Evolutionary conservation across 345 rosid species (phyloP).

Genomic region (Linum usitatissimum): DNA sequence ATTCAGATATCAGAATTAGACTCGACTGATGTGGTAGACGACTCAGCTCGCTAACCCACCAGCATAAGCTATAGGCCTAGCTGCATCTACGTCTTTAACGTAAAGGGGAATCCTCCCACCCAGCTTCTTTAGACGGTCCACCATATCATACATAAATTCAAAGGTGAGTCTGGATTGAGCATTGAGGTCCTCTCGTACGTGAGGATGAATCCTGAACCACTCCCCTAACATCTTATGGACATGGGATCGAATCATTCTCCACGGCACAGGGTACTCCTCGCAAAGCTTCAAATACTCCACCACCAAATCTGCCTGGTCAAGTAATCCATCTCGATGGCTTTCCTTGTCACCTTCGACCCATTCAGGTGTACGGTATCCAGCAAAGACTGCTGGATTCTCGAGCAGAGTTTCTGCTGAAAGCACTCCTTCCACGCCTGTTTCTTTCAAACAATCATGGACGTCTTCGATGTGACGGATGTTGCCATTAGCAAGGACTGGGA

Average conservation of each 20-base stretch:
- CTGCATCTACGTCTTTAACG: conserved; percentile 22
- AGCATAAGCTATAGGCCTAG: too few species aligned
- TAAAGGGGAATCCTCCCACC: conserved; percentile 70
- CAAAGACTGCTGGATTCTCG: conserved; percentile 84
- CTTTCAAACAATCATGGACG: conserved; percentile 47
- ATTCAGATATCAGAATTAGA: too few species aligned
- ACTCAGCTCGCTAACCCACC: too few species aligned
- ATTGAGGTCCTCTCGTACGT: conserved; percentile 67
- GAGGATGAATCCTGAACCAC: conserved; percentile 76
- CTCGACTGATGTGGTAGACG: too few species aligned
- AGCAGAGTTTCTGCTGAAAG: conserved; percentile 95
- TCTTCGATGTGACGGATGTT: conserved; percentile 78
- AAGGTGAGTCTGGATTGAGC: conserved; percentile 58
- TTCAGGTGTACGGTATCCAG: conserved; percentile 65
- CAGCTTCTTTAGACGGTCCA: conserved; percentile 48
- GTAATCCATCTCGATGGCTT: conserved; percentile 36
- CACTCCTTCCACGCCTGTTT: conserved; percentile 80
- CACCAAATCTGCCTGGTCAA: conserved; percentile 65
- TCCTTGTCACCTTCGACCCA: conserved; percentile 39
- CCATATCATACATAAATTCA: conserved; percentile 61
- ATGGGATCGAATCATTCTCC: conserved; percentile 90
- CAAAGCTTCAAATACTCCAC: conserved; percentile 77
- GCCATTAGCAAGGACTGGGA: conserved; percentile 95
- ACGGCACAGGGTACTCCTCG: conserved; percentile 78
- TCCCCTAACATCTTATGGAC: conserved; percentile 83